Evolutionary conservation across 768 basidiomycete genomes (phyloP).

Genomic region (Ramaria sp.): DNA sequence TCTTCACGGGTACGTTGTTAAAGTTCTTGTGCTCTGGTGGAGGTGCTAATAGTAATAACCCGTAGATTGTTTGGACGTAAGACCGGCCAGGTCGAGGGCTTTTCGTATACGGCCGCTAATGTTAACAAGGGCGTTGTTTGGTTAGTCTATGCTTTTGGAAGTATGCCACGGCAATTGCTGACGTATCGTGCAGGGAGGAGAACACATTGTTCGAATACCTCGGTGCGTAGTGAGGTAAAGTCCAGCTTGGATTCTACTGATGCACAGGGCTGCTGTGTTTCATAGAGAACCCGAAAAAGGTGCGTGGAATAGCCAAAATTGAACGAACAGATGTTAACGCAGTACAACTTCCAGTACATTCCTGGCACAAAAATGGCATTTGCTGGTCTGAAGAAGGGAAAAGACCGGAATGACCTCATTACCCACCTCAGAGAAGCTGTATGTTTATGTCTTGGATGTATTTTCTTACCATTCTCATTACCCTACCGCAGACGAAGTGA

Average conservation of each 20-base stretch:
- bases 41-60: not conserved
- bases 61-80: constrained; percentile 71
- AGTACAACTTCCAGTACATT: constrained; percentile 45
- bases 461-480: not conserved
- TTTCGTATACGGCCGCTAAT: constrained; percentile 90
- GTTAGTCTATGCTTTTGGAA: constrained; percentile 18
- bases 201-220: constrained; percentile 91
- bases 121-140: constrained; percentile 88
- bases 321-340: constrained; percentile 2
- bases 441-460: constrained; percentile 19
- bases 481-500: too few relatives aligned
- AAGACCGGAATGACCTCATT: constrained; percentile 92
- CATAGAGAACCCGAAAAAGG: constrained; percentile 91
- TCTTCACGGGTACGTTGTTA: constrained; percentile 67
- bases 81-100: constrained; percentile 78
- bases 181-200: constrained; percentile 32
- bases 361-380: constrained; percentile 99
- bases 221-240: constrained; percentile 10
- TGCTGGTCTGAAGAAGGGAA: constrained; percentile 96
- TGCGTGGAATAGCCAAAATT: constrained; percentile 21
- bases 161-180: not conserved
- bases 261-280: not conserved
- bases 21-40: not conserved
- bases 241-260: not conserved
- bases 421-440: constrained; percentile 72